Base-by-base conservation (phyloP, 495 filamentous ascomycete genomes). In the Apiosordaria backusii region DNA sequence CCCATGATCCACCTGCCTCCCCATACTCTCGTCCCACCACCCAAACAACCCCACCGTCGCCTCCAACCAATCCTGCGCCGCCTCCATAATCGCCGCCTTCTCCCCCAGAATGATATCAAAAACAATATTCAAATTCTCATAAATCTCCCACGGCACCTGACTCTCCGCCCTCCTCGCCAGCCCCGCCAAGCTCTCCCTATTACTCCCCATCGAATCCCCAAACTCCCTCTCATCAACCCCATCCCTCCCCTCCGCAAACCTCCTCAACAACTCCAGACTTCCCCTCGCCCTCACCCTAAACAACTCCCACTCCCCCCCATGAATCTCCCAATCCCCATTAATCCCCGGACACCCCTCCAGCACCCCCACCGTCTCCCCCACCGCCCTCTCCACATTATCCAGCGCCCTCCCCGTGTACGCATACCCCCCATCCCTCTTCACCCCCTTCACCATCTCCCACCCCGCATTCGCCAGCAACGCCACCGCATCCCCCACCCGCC, bases 21-120 rank as follows among this genome's bases (percentile, higher is more conserved):
- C 18, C 23, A 19, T 22, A 19, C 90, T 85, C 45, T 93, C 90
- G 74, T 92, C 87, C 92, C 92, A 96, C 93, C 93, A 97, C 0
- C 88, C 87, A 10, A 92, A 89, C 57, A 96, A 76, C 4, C 87
- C 89, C 59, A 96, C 76, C 1, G 89, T 89, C 0, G 92, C 92
- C 76, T 97, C 93, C 57, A 92, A 83, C 93, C 92, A 97, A 74
- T 95, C 92, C 69, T 90, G 84, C 10, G 92, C 82, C 57, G 83
- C 79, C 35, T 84, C 82, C 45, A 93, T 79, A 67, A 96, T 91
- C 15, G 91, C 87, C 10, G 83, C 78, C 13, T 84, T 76, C 57
- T 88, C 83, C 22, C 93, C 93, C 2, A 92, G 84, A 7, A 95
- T 76, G 45, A 92, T 86, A 18, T 86, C 87, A 71, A 96, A 96